A percentile compares a stretch with the other conserved stretches of the same genome.
Evolutionary conservation across 208 protist species (phyloP).

Genomic region (Trypanosoma melophagium): DNA sequence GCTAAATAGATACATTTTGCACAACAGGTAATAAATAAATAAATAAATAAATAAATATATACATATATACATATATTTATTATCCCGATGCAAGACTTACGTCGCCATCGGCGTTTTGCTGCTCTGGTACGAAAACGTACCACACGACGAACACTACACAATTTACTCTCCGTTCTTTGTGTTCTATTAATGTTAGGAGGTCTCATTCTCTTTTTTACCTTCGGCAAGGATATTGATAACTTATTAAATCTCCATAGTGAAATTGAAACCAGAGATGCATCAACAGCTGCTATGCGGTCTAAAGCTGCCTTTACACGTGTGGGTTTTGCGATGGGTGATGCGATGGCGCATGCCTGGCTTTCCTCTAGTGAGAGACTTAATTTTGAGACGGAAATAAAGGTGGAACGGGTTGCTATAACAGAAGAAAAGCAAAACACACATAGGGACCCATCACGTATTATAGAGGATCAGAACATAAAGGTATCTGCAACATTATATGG

Average conservation of each 20-base stretch:
- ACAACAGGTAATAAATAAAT: too few species aligned
- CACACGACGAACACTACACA: neutral
- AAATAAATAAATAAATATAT: too few species aligned
- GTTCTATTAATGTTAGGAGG: too few species aligned
- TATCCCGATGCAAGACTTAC: neutral
- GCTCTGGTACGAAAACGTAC: neutral
- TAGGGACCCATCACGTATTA: neutral
- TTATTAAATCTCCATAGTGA: too few species aligned
- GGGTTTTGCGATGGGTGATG: slow-evolving; percentile 20
- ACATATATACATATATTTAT: neutral
- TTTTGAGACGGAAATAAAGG: slow-evolving; percentile 9
- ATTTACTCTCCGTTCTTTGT: neutral
- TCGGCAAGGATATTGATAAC: too few species aligned
- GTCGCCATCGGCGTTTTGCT: neutral
- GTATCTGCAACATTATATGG: slow-evolving; percentile 31
- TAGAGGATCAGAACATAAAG: neutral
- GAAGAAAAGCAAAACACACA: too few species aligned
- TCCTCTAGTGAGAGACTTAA: slow-evolving; percentile 9
- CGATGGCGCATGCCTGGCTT: slow-evolving; percentile 20
- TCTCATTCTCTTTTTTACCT: too few species aligned
- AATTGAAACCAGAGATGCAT: too few species aligned
- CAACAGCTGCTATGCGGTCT: neutral
- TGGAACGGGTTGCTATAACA: slow-evolving; percentile 6
- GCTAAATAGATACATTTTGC: too few species aligned
- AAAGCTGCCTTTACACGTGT: slow-evolving; percentile 12